Evolutionary conservation across 257 asterid species (phyloP).

Genomic region (Solanum bulbocastanum): DNA sequence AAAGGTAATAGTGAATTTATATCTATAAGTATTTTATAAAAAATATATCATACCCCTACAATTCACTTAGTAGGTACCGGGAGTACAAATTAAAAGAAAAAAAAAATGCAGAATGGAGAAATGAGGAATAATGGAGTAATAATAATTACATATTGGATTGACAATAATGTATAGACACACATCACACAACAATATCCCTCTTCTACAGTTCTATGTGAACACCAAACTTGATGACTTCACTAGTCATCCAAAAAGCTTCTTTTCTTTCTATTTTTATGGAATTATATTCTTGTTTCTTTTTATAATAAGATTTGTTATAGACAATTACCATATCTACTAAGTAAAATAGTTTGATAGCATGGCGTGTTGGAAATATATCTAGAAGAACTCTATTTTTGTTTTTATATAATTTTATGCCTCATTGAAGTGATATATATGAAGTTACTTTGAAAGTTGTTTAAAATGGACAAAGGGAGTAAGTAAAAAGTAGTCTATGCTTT

Average conservation of each 20-base stretch:
- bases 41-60: too few species aligned
- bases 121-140: not conserved
- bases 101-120: not conserved
- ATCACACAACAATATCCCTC: not conserved
- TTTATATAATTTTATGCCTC: not conserved
- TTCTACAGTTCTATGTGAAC: not conserved
- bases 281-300: not conserved
- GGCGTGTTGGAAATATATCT: not conserved
- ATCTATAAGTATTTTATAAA: too few species aligned
- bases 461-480: slow-evolving; percentile 4
- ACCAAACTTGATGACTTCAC: not conserved
- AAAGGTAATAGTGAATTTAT: too few species aligned
- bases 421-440: not conserved
- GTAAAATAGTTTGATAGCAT: not conserved
- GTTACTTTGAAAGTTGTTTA: not conserved
- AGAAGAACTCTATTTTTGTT: not conserved
- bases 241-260: not conserved
- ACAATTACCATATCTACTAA: not conserved
- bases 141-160: not conserved
- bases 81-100: not conserved
- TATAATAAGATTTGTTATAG: not conserved
- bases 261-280: not conserved
- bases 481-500: not conserved
- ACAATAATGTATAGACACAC: not conserved
- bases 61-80: too few species aligned